phyloP scores from a whole-genome alignment of 768 basidiomycete species.

The Lentinus brumalis region DNA sequence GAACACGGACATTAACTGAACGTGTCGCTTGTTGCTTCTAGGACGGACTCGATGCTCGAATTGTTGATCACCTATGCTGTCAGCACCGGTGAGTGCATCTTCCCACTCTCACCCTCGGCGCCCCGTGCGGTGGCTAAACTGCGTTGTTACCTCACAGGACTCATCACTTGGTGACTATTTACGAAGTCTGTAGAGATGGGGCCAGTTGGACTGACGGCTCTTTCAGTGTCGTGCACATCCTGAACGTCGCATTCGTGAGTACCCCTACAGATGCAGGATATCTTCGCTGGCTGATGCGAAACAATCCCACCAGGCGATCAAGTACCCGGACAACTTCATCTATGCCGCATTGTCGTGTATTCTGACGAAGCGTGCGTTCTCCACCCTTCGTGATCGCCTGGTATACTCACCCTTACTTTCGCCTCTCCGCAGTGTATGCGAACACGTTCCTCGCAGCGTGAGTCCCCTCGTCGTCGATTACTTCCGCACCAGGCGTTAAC shows the following conservation, averaged over 20 bases:
- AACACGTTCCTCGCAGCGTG: constrained; percentile 11
- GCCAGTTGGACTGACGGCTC: neutral
- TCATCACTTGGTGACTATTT: neutral
- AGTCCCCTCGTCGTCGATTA: neutral
- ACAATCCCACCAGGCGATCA: neutral
- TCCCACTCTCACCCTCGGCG: neutral
- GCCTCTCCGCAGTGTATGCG: neutral
- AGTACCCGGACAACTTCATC: constrained; percentile 6
- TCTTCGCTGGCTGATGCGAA: neutral
- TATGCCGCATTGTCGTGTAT: constrained; percentile 3
- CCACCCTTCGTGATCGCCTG: neutral
- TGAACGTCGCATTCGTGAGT: constrained; percentile 8
- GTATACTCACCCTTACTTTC: neutral
- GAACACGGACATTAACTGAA: neutral
- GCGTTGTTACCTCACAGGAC: neutral
- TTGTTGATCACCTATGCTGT: constrained; percentile 3
- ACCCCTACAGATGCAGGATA: neutral
- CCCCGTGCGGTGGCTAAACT: neutral
- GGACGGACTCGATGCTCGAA: constrained; percentile 9
- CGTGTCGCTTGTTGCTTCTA: neutral
- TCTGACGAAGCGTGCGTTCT: constrained; percentile 3
- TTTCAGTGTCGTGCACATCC: constrained; percentile 1
- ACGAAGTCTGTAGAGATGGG: neutral
- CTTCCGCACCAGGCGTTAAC: neutral
- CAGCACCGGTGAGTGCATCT: constrained; percentile 1